Evolutionary conservation across 2,329 filamentous ascomycete species (phyloP), one percentile per base, ranked within the genome.

Genomic region (Aureobasidium sp.): DNA sequence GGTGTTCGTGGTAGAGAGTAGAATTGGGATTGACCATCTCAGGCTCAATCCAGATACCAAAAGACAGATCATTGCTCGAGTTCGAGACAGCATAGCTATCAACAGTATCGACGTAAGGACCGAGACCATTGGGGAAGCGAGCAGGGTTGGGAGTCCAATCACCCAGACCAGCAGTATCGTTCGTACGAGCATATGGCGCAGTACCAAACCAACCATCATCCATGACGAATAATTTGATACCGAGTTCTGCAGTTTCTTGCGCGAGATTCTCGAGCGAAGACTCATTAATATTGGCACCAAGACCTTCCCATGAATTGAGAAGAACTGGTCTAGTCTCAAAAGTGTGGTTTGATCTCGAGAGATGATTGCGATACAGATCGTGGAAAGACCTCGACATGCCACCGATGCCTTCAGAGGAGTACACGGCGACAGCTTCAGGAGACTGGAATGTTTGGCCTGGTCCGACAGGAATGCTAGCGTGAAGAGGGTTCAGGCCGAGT

Each of bases 1-100:
- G 89, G 69, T 91, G 89, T 51, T 87, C 77, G 1, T 82, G 74
- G 72, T 91, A 91, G 2, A 91, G 79, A 2, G 80, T 84, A 0
- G 89, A 91, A 62, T 88, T 86, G 1, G 86, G 85, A 65, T 88
- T 90, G 58, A 91, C 85, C 90, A 91, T 91, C 70, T 91, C 89
- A 0, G 88, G 89, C 72, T 91, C 90, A 2, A 91, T 82, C 89
- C 89, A 91, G 4, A 91, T 81, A 20, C 89, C 89, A 68, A 91
- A 91, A 16, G 83, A 80, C 54, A 91, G 74, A 2, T 84, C 80
- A 0, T 79, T 77, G 0, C 82, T 80, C 0, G 84, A 80, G 36
- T 85, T 83, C 3, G 80, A 75, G 0, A 83, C 81, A 4, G 81
- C 78, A 8, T 89, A 80, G 10, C 80, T 76, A 7, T 82, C 87